phyloP scores from a whole-genome alignment of 176 grass and related monocot species.

The Urochloa ruziziensis region DNA sequence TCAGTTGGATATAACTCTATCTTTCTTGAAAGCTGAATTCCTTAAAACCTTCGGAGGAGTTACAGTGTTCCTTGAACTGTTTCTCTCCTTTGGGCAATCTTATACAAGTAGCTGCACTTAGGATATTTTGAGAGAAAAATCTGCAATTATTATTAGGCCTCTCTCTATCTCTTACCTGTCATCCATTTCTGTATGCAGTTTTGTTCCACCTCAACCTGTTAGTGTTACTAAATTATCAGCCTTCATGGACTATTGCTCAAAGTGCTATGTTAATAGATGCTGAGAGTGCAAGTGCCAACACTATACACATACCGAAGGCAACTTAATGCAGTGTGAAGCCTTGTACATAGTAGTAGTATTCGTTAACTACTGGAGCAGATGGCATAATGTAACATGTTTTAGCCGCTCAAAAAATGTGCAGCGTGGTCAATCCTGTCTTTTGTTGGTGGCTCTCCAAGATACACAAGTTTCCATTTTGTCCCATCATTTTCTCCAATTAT shows the following conservation, averaged over 20 bases:
- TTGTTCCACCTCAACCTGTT: conserved; percentile 7
- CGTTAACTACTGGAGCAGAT: not conserved
- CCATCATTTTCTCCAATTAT: not conserved
- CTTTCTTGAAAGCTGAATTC: not conserved
- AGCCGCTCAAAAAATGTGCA: not conserved
- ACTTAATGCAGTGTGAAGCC: not conserved
- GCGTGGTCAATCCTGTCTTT: conserved; percentile 10
- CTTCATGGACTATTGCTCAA: conserved; percentile 2
- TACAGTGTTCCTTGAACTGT: not conserved
- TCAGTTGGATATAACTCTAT: not conserved
- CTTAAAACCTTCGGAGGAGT: not conserved
- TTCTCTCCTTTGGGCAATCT: not conserved
- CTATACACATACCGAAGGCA: not conserved
- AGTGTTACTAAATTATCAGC: not conserved
- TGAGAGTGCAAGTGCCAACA: not conserved
- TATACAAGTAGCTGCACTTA: not conserved
- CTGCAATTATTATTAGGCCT: not conserved
- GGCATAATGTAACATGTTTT: not conserved
- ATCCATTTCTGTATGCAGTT: not conserved
- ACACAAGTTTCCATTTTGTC: not conserved
- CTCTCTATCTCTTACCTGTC: conserved; percentile 14
- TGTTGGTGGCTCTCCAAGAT: not conserved
- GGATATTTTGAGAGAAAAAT: no score
- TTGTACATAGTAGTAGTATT: conserved; percentile 7
- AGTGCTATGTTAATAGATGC: not conserved